Evolutionary conservation across 2,329 filamentous ascomycete species (phyloP).

Genomic region (Cordyceps fumosorosea): DNA sequence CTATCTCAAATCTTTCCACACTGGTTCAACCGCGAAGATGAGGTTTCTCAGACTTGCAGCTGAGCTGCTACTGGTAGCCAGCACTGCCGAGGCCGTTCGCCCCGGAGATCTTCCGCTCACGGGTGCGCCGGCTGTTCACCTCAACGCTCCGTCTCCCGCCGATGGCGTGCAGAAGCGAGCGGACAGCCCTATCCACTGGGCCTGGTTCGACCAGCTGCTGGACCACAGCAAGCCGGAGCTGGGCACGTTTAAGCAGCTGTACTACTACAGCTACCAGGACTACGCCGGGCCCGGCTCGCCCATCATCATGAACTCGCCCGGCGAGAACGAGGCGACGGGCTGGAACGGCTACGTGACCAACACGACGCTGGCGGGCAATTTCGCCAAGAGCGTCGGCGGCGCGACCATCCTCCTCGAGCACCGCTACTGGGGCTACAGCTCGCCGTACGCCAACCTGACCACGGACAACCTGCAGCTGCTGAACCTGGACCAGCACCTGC

Average conservation of each 20-base stretch:
- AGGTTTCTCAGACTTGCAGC: constrained; percentile 8
- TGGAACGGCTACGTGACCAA: constrained; percentile 61
- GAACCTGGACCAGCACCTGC: constrained; percentile 69
- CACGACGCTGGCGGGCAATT: constrained; percentile 59
- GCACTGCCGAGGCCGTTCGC: not conserved
- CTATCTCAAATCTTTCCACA: not conserved
- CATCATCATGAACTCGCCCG: constrained; percentile 60
- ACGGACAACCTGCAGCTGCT: constrained; percentile 67
- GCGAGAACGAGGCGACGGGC: constrained; percentile 44
- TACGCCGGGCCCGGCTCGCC: constrained; percentile 72
- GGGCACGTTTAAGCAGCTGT: constrained; percentile 63
- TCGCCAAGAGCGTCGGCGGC: constrained; percentile 61
- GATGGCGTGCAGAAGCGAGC: constrained; percentile 7
- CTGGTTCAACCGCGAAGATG: not conserved
- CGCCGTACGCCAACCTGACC: constrained; percentile 55
- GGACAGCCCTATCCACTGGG: constrained; percentile 3
- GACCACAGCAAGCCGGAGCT: constrained; percentile 51
- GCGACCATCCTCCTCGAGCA: constrained; percentile 70
- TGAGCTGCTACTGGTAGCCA: constrained; percentile 5
- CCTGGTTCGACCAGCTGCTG: constrained; percentile 46
- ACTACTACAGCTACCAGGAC: constrained; percentile 71
- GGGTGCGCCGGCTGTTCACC: not conserved
- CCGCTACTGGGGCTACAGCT: constrained; percentile 72
- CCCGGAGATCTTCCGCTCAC: not conserved
- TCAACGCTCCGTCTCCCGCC: not conserved